Conservation (phyloP, 148 eudicot species). For the Drosera capensis region DNA sequence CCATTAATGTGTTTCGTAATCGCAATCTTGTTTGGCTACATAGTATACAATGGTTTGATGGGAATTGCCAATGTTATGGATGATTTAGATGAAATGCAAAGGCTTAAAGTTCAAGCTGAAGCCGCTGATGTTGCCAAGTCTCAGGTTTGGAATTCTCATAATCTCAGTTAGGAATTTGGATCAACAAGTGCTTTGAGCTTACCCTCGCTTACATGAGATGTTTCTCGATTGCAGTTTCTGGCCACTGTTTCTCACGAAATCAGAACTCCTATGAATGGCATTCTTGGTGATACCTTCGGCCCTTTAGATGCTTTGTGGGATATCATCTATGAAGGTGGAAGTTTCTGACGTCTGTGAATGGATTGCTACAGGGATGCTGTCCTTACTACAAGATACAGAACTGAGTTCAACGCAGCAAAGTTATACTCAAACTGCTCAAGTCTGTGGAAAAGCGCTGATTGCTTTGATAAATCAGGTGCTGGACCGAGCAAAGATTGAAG, state of each 20-base stretch:
- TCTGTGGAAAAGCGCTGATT: constrained; percentile 53
- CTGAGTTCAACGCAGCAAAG: constrained; percentile 57
- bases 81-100: constrained; percentile 45
- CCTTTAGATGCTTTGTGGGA: neutral
- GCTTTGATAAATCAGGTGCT: constrained; percentile 67
- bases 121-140: constrained; percentile 75
- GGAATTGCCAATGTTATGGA: constrained; percentile 50
- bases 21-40: constrained; percentile 24
- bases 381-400: constrained; percentile 49
- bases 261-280: constrained; percentile 69
- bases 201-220: too few species aligned
- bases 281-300: constrained; percentile 31
- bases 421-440: constrained; percentile 71
- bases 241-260: constrained; percentile 76
- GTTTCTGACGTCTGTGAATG: neutral
- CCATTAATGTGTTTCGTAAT: constrained; percentile 23
- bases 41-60: constrained; percentile 26
- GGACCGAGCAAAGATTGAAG: constrained; percentile 66
- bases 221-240: constrained; percentile 30
- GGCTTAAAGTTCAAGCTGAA: constrained; percentile 45
- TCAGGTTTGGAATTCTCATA: constrained; percentile 20
- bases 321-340: neutral
- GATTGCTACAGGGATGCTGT: constrained; percentile 46
- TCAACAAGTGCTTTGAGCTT: neutral
- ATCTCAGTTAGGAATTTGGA: neutral